These are phyloP conservation scores for Candida tunisiensis DNA, from an alignment of 1,139 yeast species.

Conservation along the genomic window DNA sequence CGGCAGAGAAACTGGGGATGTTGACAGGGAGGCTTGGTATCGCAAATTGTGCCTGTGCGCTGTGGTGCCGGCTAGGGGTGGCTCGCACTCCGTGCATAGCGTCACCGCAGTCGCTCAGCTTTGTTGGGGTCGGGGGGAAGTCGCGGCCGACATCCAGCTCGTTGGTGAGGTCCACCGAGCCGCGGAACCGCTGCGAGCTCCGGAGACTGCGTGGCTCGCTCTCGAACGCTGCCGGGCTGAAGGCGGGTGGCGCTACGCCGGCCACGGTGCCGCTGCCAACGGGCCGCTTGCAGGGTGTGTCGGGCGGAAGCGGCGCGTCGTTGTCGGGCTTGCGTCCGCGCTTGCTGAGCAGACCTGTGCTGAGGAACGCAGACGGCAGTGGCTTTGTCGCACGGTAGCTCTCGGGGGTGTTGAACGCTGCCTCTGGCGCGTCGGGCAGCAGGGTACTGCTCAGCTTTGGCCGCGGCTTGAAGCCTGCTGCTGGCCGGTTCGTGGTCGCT, in stretches of 20 bases:
- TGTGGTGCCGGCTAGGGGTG: no score
- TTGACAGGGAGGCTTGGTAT: no score
- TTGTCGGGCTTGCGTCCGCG: conserved; percentile 26
- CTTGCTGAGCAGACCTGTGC: conserved; percentile 62
- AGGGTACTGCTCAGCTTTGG: no score
- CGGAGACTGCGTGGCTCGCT: background rate
- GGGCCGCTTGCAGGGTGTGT: conserved; percentile 56
- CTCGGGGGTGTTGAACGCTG: conserved; percentile 24
- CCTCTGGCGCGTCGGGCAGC: conserved; percentile 10
- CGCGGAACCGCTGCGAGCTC: background rate
- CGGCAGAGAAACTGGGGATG: no score
- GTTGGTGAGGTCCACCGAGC: background rate
- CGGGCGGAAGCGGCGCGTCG: conserved; percentile 31
- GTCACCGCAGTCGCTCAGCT: conserved; percentile 3
- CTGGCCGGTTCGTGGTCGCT: background rate
- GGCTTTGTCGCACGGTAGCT: conserved; percentile 63
- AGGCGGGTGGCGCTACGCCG: background rate
- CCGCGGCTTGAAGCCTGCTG: no score
- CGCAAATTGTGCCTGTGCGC: no score
- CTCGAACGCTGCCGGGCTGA: background rate
- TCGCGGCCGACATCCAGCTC: no score
- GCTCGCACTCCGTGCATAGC: no score
- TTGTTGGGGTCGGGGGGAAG: background rate
- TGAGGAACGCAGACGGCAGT: conserved; percentile 66
- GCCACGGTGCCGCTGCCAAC: background rate